Percentiles rank a stretch among this genome's conserved stretches.
These are phyloP conservation scores for Lachancea dasiensis DNA, from an alignment of 805 yeast species.

Conservation along the genomic window DNA sequence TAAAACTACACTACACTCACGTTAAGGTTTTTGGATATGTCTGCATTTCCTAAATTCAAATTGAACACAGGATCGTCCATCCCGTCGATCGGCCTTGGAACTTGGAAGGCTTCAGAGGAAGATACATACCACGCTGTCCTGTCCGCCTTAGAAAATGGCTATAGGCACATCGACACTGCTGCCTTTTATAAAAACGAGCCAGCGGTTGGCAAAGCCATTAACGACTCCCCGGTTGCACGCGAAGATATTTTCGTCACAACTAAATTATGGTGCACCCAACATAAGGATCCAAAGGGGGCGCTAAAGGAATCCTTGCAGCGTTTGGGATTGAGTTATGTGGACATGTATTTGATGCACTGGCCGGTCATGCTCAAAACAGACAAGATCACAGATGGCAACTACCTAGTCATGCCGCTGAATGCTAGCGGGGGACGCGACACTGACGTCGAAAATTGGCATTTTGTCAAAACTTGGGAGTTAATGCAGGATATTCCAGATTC, in stretches of 20 bases:
- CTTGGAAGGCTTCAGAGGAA: conserved; percentile 55
- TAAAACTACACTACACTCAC: no score
- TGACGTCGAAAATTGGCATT: conserved; percentile 35
- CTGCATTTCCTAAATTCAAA: conserved; percentile 15
- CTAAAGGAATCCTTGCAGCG: conserved; percentile 53
- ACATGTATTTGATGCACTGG: conserved; percentile 78
- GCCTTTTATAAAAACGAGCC: conserved; percentile 61
- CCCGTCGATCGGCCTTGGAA: conserved; percentile 69
- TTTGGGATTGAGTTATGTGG: conserved; percentile 69
- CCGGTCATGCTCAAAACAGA: conserved; percentile 52
- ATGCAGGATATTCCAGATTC: conserved; percentile 53
- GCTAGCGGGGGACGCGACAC: conserved; percentile 36
- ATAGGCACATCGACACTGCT: conserved; percentile 76
- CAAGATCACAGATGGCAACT: conserved; percentile 33
- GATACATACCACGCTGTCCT: conserved; percentile 53
- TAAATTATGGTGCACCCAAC: conserved; percentile 56
- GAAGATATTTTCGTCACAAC: conserved; percentile 65
- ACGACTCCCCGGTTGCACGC: conserved; percentile 56
- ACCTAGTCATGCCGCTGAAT: conserved; percentile 31
- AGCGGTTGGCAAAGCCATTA: conserved; percentile 52
- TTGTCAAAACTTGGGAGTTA: conserved; percentile 53
- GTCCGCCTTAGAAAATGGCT: conserved; percentile 57
- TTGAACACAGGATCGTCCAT: conserved; percentile 59
- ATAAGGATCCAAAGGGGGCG: conserved; percentile 44
- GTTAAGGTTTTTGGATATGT: background rate